Conservation (phyloP, 352 stramenopile species). For the Phytopythium helicoides region DNA sequence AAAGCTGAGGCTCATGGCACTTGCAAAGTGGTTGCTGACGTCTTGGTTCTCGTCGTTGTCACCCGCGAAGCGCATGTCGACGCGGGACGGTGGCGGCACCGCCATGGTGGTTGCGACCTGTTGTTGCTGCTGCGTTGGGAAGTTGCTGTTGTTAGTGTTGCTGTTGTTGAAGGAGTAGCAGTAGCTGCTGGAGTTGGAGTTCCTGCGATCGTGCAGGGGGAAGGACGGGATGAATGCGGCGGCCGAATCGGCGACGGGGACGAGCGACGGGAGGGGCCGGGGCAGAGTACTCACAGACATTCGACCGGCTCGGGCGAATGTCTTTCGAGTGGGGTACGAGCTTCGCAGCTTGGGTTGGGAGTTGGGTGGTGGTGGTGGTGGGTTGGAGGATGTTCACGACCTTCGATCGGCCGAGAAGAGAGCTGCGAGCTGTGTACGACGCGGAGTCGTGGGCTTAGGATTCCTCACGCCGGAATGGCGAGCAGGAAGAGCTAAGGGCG, state of each 20-base stretch:
- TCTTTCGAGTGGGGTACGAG: conserved; percentile 19
- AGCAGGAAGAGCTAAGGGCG: conserved; percentile 36
- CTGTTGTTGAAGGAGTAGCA: conserved; percentile 26
- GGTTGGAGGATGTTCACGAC: background rate
- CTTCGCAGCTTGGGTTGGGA: background rate
- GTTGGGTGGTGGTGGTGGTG: background rate
- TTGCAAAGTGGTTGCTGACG: conserved; percentile 31
- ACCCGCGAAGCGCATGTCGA: conserved; percentile 20
- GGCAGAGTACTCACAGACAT: conserved; percentile 36
- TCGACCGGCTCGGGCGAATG: conserved; percentile 11
- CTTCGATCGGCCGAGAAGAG: conserved; percentile 15
- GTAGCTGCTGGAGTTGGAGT: conserved; percentile 9
- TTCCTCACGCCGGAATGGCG: conserved; percentile 16
- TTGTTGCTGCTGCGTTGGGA: conserved; percentile 19
- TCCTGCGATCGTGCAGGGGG: conserved; percentile 4
- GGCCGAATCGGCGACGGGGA: conserved; percentile 16
- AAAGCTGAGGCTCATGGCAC: conserved; percentile 80
- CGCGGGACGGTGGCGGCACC: background rate
- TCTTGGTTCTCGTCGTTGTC: conserved; percentile 27
- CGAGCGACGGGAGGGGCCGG: conserved; percentile 26
- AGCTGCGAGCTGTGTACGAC: conserved; percentile 28
- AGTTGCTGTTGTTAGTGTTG: conserved; percentile 14
- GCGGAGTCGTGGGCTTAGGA: conserved; percentile 40
- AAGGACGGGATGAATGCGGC: conserved; percentile 12
- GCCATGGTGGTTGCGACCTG: conserved; percentile 12